phyloP scores from a whole-genome alignment of 2,329 filamentous ascomycete genomes.

The Chrysoporthe deuterocubensis region DNA sequence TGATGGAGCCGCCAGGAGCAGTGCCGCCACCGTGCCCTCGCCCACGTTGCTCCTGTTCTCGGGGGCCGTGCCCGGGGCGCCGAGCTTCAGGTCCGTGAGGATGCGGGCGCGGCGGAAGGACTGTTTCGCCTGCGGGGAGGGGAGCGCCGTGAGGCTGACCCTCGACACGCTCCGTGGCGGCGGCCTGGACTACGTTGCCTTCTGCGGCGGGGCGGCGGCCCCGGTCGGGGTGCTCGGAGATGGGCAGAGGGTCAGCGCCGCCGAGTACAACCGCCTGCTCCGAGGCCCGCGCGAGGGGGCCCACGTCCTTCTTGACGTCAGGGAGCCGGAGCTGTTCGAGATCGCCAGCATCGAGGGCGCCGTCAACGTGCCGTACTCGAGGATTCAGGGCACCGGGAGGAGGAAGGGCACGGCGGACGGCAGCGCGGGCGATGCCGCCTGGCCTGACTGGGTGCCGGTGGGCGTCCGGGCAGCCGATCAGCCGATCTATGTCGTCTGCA shows the following conservation, averaged over 20 bases:
- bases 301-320: constrained; percentile 77
- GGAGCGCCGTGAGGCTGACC: constrained; percentile 59
- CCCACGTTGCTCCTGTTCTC: constrained; percentile 54
- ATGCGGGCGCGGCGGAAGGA: constrained; percentile 70
- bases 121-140: constrained; percentile 77
- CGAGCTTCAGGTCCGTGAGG: constrained; percentile 71
- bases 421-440: background rate
- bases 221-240: constrained; percentile 61
- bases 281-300: background rate
- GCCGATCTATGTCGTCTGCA: constrained; percentile 73
- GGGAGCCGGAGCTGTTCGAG: constrained; percentile 83
- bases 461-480: constrained; percentile 43
- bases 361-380: constrained; percentile 73
- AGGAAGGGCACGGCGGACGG: constrained; percentile 16
- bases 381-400: constrained; percentile 36
- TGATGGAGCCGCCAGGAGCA: no score
- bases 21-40: constrained; percentile 26
- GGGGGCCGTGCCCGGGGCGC: constrained; percentile 35
- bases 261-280: background rate
- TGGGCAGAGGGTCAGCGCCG: constrained; percentile 53
- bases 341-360: constrained; percentile 78
- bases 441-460: constrained; percentile 22
- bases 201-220: constrained; percentile 68
- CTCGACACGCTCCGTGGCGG: constrained; percentile 64
- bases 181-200: constrained; percentile 80